Conservation (phyloP, 345 rosid species). For the Eutrema yunnanense region DNA sequence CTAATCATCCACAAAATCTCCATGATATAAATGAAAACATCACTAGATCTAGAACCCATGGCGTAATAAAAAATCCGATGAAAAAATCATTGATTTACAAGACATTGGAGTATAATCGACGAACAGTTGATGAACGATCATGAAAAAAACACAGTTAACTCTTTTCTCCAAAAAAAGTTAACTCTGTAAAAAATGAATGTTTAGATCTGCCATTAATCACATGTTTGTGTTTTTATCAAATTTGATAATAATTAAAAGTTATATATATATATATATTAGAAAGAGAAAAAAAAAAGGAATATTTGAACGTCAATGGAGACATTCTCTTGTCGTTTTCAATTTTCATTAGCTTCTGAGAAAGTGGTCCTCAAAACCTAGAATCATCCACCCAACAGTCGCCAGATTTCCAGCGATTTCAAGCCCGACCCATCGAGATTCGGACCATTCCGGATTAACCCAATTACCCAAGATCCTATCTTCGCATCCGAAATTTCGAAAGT, state of each 20-base stretch:
- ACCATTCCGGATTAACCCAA: conserved; percentile 3
- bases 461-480: conserved; percentile 4
- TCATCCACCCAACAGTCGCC: conserved; percentile 6
- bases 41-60: too few relatives aligned
- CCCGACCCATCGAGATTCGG: conserved; percentile 20
- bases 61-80: too few relatives aligned
- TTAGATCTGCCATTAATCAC: neutral
- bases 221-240: neutral
- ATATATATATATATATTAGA: neutral
- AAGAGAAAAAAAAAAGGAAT: neutral
- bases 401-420: conserved; percentile 13
- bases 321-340: conserved; percentile 16
- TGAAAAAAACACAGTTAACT: too few relatives aligned
- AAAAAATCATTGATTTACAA: too few relatives aligned
- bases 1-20: too few relatives aligned
- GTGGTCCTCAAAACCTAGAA: conserved; percentile 10
- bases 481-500: neutral
- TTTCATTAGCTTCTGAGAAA: neutral
- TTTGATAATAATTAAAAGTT: neutral
- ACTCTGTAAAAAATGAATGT: too few relatives aligned
- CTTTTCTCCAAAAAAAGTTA: too few relatives aligned
- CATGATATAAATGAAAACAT: too few relatives aligned
- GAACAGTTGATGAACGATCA: too few relatives aligned
- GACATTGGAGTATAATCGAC: too few relatives aligned
- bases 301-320: neutral